Percentiles rank a stretch among this genome's conserved stretches.
Conservation (phyloP, 805 yeast species). For the Dipodascus albidus region DNA sequence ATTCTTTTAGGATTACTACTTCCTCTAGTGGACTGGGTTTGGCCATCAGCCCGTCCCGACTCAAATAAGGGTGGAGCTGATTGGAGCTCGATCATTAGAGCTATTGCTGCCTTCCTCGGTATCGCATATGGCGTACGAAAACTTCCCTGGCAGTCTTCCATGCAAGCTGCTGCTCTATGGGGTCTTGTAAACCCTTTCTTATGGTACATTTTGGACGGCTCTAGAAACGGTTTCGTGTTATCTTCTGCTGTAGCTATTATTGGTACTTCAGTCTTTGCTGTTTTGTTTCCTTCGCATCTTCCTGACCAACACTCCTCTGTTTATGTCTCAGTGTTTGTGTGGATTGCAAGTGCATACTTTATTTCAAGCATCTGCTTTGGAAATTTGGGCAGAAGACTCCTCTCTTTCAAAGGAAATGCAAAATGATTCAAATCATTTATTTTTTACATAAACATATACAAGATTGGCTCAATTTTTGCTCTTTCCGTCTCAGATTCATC, state of each 20-base stretch:
- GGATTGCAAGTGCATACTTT: constrained; percentile 23
- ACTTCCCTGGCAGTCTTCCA: constrained; percentile 26
- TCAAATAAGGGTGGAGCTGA: constrained; percentile 18
- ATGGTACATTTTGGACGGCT: constrained; percentile 29
- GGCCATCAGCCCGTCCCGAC: constrained; percentile 10
- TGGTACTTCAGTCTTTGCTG: constrained; percentile 22
- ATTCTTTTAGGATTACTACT: constrained; percentile 19
- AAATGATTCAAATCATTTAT: neutral
- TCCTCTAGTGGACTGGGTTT: constrained; percentile 19
- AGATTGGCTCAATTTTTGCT: too few species aligned
- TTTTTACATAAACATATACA: neutral
- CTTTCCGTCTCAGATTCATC: neutral
- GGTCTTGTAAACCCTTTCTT: constrained; percentile 28
- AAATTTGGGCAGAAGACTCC: constrained; percentile 27
- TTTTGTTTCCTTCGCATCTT: constrained; percentile 14
- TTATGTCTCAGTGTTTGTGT: constrained; percentile 19
- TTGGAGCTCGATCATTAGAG: constrained; percentile 27
- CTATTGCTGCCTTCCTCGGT: constrained; percentile 29
- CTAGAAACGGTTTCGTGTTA: constrained; percentile 26
- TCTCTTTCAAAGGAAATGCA: constrained; percentile 9
- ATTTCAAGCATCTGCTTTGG: constrained; percentile 29
- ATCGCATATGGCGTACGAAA: constrained; percentile 29
- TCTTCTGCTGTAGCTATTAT: constrained; percentile 22
- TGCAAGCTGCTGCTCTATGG: constrained; percentile 27
- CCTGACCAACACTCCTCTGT: constrained; percentile 14